Evolutionary conservation across 179 eudicot species (phyloP), one percentile per base, ranked within the genome.

Genomic region (Kewa caespitosa): DNA sequence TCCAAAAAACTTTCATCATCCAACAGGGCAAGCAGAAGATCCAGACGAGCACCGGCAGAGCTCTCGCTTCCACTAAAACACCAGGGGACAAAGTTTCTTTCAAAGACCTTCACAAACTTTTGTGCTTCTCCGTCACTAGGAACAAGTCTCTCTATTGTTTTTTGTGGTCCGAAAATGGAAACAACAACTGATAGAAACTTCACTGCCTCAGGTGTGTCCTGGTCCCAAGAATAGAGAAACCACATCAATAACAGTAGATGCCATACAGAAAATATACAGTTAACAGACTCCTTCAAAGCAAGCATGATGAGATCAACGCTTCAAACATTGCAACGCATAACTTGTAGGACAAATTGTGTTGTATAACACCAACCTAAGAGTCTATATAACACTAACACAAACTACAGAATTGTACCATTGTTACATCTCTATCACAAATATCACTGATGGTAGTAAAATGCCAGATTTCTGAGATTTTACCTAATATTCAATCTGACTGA

Each of bases 11-110:
- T 85, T 76, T 89, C 87, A 65, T 85, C 84, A 83, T 91, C 91
- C 39, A 95, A 85, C 79, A 95, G 83, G 34, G 87, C 87, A 70
- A 93, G 92, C 84, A 95, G 82, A 80, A 95, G 90, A 81, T 93
- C 95, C 70, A 93, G 32, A 67, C 90, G 89, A 78, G 88, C 88
- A 79, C 83, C 70, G 30, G 76, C 73, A 34, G 91, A 87, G 42
- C 80, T 52, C 78, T 84, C 85, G 83, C 79, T 78, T 42, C 81
- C 83, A 73, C 81, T 84, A 65, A 93, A 83, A 83, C 98, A 95
- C 98, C 93, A 93, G 43, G 93, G 83, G 46, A 95, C 80, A 84
- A 95, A 89, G 18, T 74, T 83, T 77, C 85, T 86, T 71, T 87
- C 82, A 85, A 89, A 95, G 54, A 84, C 81, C 68, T 80, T 80